Evolutionary conservation across 441 rosid species (phyloP).

Genomic region (Pelargonium hybrid): DNA sequence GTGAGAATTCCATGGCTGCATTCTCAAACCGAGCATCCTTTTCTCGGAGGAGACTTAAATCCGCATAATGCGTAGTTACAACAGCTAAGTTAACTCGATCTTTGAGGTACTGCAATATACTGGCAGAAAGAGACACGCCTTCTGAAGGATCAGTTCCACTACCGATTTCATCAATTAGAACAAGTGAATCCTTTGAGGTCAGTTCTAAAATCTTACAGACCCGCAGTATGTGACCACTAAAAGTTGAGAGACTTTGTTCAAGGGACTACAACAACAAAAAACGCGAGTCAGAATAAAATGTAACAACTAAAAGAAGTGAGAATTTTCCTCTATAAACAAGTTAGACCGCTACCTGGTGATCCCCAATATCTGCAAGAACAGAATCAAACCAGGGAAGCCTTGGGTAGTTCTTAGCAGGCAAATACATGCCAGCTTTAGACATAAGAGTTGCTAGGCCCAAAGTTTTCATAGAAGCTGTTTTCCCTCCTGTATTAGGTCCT

Average conservation of each 20-base stretch:
- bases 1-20: conserved; percentile 87
- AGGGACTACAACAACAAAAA: conserved; percentile 54
- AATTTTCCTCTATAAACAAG: conserved; percentile 17
- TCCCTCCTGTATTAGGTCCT: conserved; percentile 95
- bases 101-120: conserved; percentile 62
- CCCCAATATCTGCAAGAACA: conserved; percentile 88
- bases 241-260: conserved; percentile 85
- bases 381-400: conserved; percentile 88
- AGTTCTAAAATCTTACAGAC: conserved; percentile 57
- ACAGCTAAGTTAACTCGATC: conserved; percentile 49
- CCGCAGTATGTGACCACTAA: conserved; percentile 77
- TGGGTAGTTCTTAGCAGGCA: conserved; percentile 68
- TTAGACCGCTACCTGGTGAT: conserved; percentile 63
- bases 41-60: conserved; percentile 71
- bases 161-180: conserved; percentile 85
- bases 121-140: conserved; percentile 77
- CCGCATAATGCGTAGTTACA: conserved; percentile 84
- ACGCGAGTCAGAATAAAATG: conserved; percentile 32
- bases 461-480: conserved; percentile 94
- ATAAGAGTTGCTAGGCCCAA: conserved; percentile 71
- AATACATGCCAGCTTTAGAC: conserved; percentile 84
- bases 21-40: conserved; percentile 58
- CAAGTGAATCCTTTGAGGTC: conserved; percentile 65
- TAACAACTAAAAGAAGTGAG: conserved; percentile 19
- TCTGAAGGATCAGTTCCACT: conserved; percentile 96